Base-by-base conservation (phyloP, 108 stramenopile species). In the Aurantiochytrium sp. region DNA sequence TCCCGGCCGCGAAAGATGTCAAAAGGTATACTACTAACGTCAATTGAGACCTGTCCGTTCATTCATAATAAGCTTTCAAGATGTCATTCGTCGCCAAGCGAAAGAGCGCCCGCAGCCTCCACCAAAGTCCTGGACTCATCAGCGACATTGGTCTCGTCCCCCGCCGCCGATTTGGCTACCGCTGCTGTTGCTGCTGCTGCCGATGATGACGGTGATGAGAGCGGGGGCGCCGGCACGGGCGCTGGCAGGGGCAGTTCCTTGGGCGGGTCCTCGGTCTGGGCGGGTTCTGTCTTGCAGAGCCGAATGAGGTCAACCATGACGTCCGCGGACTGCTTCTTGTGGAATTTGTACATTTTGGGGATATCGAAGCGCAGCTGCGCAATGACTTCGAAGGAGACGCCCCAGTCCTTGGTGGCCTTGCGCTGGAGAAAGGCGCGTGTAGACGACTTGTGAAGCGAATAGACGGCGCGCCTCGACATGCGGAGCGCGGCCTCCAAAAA, bases 291-390 rank as follows among this genome's bases (percentile, higher is more conserved):
- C 73, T 81, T 81, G 73, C 73, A 81, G 32, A 96, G 90, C 21
- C 98, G 90, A 37, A 97, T 93, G 55, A 98, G 86, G 89, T 98
- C 98, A 1, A 98, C 98, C 45, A 96, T 95, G 3, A 98, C 91
- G 88, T 98, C 96, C n/a, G 93, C 93, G 52, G 87, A 90, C 55
- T 96, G 91, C 65, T 96, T 91, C 85, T 90, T 96, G 86, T 98
- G 98, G 86, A 97, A 97, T 87, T 93, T 94, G 87, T 97, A 98
- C 86, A 94, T 96, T 12, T 95, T 94, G 22, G 96, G 96, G 55
- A 98, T 96, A 69, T 97, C 97, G 88, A 97, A 98, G 48, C 94
- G 92, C 93, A 98, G 96, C 89, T 96, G 92, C 19, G 98, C 98
- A 21, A 96, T 95, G 45, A 97, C 97, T 41, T 94, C 91, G 4